phyloP scores from a whole-genome alignment of 768 basidiomycete genomes.

The Inosperma sp. region DNA sequence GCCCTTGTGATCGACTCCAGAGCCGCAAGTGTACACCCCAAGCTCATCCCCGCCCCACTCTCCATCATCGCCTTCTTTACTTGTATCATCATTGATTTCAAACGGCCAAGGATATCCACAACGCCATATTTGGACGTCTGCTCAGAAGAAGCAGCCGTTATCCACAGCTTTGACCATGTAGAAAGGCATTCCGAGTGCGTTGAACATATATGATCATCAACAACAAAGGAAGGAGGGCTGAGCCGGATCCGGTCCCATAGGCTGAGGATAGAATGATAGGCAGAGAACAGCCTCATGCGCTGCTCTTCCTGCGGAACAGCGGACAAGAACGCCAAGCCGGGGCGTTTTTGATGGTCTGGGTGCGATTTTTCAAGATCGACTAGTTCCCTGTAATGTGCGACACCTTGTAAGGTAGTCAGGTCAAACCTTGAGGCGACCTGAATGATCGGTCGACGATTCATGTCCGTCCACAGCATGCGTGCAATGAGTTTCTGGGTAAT shows the following conservation, averaged over 20 bases:
- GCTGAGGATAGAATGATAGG: slow-evolving; percentile 50
- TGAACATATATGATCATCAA: slow-evolving; percentile 35
- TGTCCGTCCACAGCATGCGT: slow-evolving; percentile 50
- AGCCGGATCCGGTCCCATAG: slow-evolving; percentile 52
- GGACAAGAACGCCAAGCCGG: slow-evolving; percentile 28
- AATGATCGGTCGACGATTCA: slow-evolving; percentile 44
- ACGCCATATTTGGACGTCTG: slow-evolving; percentile 37
- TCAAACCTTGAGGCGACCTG: slow-evolving; percentile 41
- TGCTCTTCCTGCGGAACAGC: slow-evolving; percentile 28
- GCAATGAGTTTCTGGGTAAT: slow-evolving; percentile 48
- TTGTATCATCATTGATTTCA: slow-evolving; percentile 41
- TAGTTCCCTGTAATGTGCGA: slow-evolving; percentile 50
- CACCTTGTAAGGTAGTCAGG: slow-evolving; percentile 41
- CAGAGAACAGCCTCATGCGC: slow-evolving; percentile 50
- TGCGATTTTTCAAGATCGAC: slow-evolving; percentile 34
- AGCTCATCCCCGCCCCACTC: slow-evolving; percentile 28
- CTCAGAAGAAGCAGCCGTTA: slow-evolving; percentile 44
- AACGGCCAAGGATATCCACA: slow-evolving; percentile 58
- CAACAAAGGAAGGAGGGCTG: slow-evolving; percentile 41
- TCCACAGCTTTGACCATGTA: slow-evolving; percentile 50
- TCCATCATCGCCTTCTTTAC: slow-evolving; percentile 35
- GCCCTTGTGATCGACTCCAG: slow-evolving; percentile 38
- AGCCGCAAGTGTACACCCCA: slow-evolving; percentile 42
- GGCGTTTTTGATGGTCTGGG: slow-evolving; percentile 16
- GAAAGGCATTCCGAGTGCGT: slow-evolving; percentile 48